Evolutionary conservation across 2,329 filamentous ascomycete species (phyloP), one percentile per base, ranked within the genome.

Genomic region (Fusarium pseudocircinatum): DNA sequence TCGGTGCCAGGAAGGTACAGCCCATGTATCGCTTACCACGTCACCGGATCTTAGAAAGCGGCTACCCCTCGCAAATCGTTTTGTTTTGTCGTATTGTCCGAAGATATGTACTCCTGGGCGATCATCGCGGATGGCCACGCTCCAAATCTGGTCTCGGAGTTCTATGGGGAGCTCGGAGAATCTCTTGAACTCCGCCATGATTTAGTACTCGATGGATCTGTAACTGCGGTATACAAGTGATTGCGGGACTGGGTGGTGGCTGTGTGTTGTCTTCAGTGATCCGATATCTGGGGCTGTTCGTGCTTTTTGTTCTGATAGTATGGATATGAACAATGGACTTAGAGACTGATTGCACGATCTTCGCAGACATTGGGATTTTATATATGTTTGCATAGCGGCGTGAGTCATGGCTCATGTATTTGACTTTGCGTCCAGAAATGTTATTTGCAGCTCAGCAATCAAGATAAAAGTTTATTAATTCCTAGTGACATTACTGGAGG

Each of bases 51-150:
- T 32, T 32, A 32, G 30, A 13, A 32, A 32, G 14, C 12, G 30
- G 30, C 32, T 34, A 13, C 15, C 13, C 13, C 32, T 34, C 13
- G 32, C 15, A 15, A 14, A 14, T 1, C 15, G 4, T 13, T 7
- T 15, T 7, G 32, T 34, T 2, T 4, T 1, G 10, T 16, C 18
- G 10, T 50, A 13, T 1, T 47, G 30, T 1, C 24, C 36, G 11
- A 69, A 63, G 4, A 72, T 53, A 10, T 73, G 61, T 10, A 53
- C 65, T 6, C 65, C 69, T 2, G 44, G 44, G 49, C 37, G 32
- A 18, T 52, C 30, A 1, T 32, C 26, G 1, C 61, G 54, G 1
- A 60, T 36, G 15, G 34, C 69, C 3, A 63, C 20, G 36, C n/a
- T 32, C 69, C 53, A 73, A 6, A 72, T 61, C 16, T 52, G 14